Percentiles rank a stretch among this genome's conserved stretches.
These are phyloP conservation scores for Pseudoneurospora amorphoporcata DNA, from an alignment of 495 filamentous ascomycete species.

Conservation along the genomic window DNA sequence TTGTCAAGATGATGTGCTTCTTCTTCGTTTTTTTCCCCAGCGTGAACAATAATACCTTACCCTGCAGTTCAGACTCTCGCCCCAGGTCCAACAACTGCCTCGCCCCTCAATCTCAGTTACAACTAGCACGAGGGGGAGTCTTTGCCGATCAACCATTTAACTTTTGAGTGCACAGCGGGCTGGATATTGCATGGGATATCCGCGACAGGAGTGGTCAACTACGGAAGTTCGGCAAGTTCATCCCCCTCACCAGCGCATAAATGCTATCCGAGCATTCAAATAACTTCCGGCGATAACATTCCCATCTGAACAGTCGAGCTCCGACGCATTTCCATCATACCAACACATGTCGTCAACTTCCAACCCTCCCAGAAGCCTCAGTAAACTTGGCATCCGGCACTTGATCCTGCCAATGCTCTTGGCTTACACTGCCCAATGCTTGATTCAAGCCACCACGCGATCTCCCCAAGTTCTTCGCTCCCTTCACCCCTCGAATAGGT, in stretches of 20 bases:
- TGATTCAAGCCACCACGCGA: background rate
- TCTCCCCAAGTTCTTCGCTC: background rate
- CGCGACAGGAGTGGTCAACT: background rate
- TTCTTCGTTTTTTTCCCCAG: background rate
- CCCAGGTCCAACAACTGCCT: background rate
- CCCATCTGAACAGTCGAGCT: background rate
- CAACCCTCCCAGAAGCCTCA: background rate
- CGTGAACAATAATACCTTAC: background rate
- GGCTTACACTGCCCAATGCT: background rate
- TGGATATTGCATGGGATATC: background rate
- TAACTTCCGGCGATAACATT: too few species aligned
- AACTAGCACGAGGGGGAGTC: background rate
- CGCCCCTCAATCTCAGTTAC: background rate
- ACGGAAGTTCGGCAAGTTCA: background rate
- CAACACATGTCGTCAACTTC: background rate
- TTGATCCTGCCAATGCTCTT: background rate
- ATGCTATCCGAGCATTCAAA: too few species aligned
- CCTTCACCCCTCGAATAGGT: background rate
- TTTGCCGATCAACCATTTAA: background rate
- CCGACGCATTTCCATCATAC: background rate
- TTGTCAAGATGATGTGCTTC: background rate
- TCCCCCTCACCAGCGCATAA: background rate
- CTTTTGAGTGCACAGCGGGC: background rate
- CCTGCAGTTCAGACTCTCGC: background rate
- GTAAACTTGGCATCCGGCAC: background rate